Percentiles rank a stretch among this genome's conserved stretches.
Conservation (phyloP, 306 rosid genomes). For the Vigna unguiculata region DNA sequence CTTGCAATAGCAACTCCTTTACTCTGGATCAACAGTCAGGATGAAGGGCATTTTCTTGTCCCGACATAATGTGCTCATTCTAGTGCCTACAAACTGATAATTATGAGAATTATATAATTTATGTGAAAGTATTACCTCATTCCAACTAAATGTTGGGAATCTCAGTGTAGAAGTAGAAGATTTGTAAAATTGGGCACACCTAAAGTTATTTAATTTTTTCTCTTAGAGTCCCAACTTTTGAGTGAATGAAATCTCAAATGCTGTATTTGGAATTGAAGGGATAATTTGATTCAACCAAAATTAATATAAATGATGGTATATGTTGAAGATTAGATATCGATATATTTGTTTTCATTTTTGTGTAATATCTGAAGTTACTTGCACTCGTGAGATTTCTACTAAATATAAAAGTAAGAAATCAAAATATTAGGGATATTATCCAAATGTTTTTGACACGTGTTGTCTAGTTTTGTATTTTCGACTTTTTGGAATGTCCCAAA, state of each 20-base stretch:
- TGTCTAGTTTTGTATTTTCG: too few relatives aligned
- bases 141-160: slow-evolving; percentile 45
- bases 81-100: slow-evolving; percentile 33
- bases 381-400: too few relatives aligned
- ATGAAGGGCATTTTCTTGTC: slow-evolving; percentile 65
- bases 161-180: slow-evolving; percentile 31
- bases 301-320: not conserved
- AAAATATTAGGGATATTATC: too few relatives aligned
- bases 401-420: too few relatives aligned
- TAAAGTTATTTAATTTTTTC: slow-evolving; percentile 20
- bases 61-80: slow-evolving; percentile 63
- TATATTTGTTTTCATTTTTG: not conserved
- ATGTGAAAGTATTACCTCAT: slow-evolving; percentile 8
- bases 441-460: too few relatives aligned
- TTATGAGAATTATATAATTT: slow-evolving; percentile 29
- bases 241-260: slow-evolving; percentile 21
- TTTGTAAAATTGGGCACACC: not conserved
- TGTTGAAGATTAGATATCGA: not conserved
- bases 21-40: slow-evolving; percentile 65
- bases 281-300: slow-evolving; percentile 12
- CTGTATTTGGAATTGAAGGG: slow-evolving; percentile 13
- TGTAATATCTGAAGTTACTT: slow-evolving; percentile 14
- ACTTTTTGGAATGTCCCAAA: too few relatives aligned
- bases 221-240: slow-evolving; percentile 29
- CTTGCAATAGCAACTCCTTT: slow-evolving; percentile 59